Evolutionary conservation across 805 yeast species (phyloP), one percentile per base, ranked within the genome.

Genomic region (Kazachstania psychrophila): DNA sequence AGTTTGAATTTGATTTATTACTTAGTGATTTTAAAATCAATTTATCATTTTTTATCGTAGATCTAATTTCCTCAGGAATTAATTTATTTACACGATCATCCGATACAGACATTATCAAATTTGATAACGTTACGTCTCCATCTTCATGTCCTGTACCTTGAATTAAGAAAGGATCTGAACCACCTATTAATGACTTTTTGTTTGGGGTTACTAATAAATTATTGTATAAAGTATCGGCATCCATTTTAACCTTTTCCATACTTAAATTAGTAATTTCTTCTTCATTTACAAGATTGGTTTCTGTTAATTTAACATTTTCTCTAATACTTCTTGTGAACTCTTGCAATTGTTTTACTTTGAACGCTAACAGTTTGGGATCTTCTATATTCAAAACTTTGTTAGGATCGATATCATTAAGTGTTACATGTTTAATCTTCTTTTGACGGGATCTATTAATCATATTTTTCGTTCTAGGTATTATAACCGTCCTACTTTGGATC

Each of bases 281-380:
- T 7, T 23, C 29, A 14, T 29, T 29, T 9, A 14, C 5, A 18
- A 9, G n/a, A 2, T 18, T 23, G 11, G 24, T 4, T 7, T 37
- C 25, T 8, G 28, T 14, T 8, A 6, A 2, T 23, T 32, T 44
- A 11, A 44, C 9, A 26, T 33, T 49, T 13, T 42, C 41, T 25
- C 44, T 44, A 12, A 54, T 28, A 25, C 40, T 44, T 28, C 47
- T 47, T 3, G 58, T 54, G 37, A 54, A 55, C 33, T 47, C 54
- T 23, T 49, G 49, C 24, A 57, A 31, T 23, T 55, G 58, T 25
- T 49, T 52, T 10, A 57, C 36, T 34, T 55, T 57, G 22, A 46
- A 45, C 15, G 49, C 50, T 23, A 56, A 25, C n/a, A 45, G 42
- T 27, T 45, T 44, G n/a, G 49, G 36, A 30, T 39, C 41, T 12